Percentiles rank a stretch among this genome's conserved stretches.
phyloP scores from a whole-genome alignment of 2,329 filamentous ascomycete species.

The Westerdykella aurantiaca region DNA sequence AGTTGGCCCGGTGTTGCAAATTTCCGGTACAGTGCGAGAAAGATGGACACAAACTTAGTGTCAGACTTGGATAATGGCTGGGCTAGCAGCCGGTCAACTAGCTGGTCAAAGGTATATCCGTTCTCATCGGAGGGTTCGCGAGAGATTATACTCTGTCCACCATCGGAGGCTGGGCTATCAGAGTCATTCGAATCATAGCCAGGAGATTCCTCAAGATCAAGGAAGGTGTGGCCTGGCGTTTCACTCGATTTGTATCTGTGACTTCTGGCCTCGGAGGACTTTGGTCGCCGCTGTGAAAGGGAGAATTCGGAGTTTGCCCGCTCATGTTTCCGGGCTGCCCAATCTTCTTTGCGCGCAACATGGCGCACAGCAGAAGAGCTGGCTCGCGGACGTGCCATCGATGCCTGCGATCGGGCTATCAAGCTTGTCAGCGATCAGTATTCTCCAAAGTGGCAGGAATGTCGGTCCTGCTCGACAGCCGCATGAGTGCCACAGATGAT shows the following conservation, averaged over 20 bases:
- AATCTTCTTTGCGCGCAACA: constrained; percentile 36
- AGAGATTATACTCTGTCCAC: constrained; percentile 40
- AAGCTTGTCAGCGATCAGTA: constrained; percentile 12
- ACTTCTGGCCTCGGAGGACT: constrained; percentile 25
- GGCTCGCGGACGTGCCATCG: constrained; percentile 38
- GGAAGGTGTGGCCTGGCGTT: constrained; percentile 51
- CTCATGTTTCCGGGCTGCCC: constrained; percentile 36
- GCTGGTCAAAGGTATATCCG: constrained; percentile 49
- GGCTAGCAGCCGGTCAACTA: constrained; percentile 77
- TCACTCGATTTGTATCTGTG: constrained; percentile 34
- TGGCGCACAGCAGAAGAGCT: constrained; percentile 42
- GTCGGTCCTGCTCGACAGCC: too few relatives aligned
- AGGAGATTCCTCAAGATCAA: constrained; percentile 66
- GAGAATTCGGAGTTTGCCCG: constrained; percentile 46
- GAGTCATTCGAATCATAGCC: constrained; percentile 60
- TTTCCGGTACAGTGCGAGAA: constrained; percentile 88
- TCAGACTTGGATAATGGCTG: constrained; percentile 82
- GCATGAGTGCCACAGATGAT: not conserved
- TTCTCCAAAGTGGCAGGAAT: not conserved
- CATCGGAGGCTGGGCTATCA: constrained; percentile 61
- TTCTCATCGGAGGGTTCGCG: constrained; percentile 52
- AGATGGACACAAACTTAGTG: constrained; percentile 79
- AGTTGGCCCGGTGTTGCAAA: constrained; percentile 79
- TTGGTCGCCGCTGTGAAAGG: constrained; percentile 25
- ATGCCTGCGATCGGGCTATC: constrained; percentile 30